Base-by-base conservation (phyloP, 768 basidiomycete species). In the Boletus sensibilis region DNA sequence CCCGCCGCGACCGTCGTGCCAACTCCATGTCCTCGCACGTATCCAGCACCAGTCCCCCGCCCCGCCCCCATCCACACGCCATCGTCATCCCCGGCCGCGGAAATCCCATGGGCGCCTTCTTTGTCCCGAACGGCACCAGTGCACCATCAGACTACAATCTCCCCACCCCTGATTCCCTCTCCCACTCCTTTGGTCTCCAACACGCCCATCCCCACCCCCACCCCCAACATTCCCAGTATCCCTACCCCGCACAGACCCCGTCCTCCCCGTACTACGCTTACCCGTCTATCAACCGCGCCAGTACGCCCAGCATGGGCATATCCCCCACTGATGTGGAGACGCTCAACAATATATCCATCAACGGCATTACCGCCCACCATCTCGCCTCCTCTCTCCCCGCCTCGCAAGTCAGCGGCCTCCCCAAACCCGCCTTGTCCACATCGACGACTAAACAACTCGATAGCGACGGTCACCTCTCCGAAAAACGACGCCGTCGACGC, bases 401-500 rank as follows among this genome's bases (percentile, higher is more conserved):
- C 40, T 5, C 62, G 6, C 52, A 50, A 50, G 39, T 62, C 54
- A 27, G 27, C 40, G 35, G 12, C 33, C 43, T 60, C 29, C 44
- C 68, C 23, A 67, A 71, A 41, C 53, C 56, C 18, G 25, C 56
- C 14, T 4, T 55, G 5, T 46, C 63, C 18, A 12, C 54, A 21
- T 53, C 53, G 18, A 29, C 48, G 0, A 23, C 33, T 25, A 68
- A 65, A 39, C 50, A 47, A 1, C 34, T 21, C 29, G 67, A 66
- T 47, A 57, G 61, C 0, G 69, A 67, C 20, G 8, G 76, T 47
- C 85, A 85, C 43, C 81, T 84, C 60, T 80, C 82, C 60, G 94
- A 96, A 74, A 95, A 95, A 70, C 75, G 93, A 3, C 75, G 92
- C 2, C 76, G 91, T 35, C 74, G 94, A 47, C 74, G 94, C 56